These are phyloP conservation scores for Tephrocybe sp. DNA, from an alignment of 768 basidiomycete species.

Conservation along the genomic window DNA sequence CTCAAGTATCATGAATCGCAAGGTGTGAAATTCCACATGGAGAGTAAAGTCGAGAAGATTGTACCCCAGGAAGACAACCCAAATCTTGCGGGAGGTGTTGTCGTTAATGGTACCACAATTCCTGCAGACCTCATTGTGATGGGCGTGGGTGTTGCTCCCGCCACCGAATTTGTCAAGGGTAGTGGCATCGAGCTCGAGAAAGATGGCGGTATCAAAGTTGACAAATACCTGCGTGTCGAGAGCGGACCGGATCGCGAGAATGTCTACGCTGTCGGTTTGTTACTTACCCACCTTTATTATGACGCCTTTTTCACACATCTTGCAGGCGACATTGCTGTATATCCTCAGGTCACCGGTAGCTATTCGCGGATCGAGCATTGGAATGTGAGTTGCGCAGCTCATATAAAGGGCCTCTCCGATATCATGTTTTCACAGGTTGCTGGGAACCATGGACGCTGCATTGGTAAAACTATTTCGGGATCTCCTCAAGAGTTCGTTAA, in stretches of 20 bases:
- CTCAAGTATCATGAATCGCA: conserved; percentile 74
- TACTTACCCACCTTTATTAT: not conserved
- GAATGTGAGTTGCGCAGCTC: conserved; percentile 55
- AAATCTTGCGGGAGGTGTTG: conserved; percentile 60
- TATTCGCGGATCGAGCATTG: conserved; percentile 81
- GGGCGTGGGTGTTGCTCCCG: conserved; percentile 85
- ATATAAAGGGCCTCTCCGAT: not conserved
- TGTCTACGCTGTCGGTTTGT: conserved; percentile 70
- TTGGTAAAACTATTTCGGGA: conserved; percentile 76
- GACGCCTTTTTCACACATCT: conserved; percentile 4
- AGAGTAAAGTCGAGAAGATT: conserved; percentile 67
- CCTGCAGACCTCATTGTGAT: conserved; percentile 79
- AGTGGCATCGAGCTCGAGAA: conserved; percentile 69
- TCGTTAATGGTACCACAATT: conserved; percentile 62
- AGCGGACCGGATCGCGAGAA: conserved; percentile 41
- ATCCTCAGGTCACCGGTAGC: conserved; percentile 61
- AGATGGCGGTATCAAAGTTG: conserved; percentile 77
- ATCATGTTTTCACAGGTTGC: conserved; percentile 53
- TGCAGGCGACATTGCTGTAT: conserved; percentile 79
- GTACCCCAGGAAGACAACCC: conserved; percentile 52
- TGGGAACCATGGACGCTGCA: conserved; percentile 81
- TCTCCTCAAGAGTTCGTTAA: conserved; percentile 70
- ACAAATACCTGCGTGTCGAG: conserved; percentile 67
- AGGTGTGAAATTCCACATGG: conserved; percentile 85
- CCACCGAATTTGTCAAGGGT: conserved; percentile 76